These are phyloP conservation scores for Elsinoe ampelina DNA, from an alignment of 2,329 filamentous ascomycete genomes.

Conservation along the genomic window DNA sequence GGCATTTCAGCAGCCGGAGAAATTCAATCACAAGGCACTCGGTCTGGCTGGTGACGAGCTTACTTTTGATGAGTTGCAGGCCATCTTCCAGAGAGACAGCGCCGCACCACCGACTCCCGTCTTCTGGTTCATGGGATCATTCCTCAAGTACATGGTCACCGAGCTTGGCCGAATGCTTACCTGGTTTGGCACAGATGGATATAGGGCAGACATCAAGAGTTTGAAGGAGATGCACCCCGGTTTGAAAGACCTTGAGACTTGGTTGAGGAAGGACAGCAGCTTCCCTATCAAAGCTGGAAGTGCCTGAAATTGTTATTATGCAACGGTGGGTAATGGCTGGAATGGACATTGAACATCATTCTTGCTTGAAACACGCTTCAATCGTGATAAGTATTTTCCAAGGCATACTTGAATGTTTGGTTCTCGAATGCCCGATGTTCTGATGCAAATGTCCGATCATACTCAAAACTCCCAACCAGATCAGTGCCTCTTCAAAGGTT, in stretches of 20 bases:
- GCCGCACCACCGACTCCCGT: conserved; percentile 36
- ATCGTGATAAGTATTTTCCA: no score
- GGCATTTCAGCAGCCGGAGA: conserved; percentile 38
- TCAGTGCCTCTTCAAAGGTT: no score
- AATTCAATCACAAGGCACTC: conserved; percentile 39
- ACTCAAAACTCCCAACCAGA: no score
- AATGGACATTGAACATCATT: no score
- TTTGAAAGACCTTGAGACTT: conserved; percentile 30
- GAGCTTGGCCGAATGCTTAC: conserved; percentile 26
- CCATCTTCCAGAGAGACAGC: conserved; percentile 39
- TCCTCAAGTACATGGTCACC: conserved; percentile 36
- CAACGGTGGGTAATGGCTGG: no score
- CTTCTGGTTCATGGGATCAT: conserved; percentile 35
- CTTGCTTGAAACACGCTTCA: no score
- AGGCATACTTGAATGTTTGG: no score
- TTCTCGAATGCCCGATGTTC: no score
- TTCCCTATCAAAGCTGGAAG: conserved; percentile 18
- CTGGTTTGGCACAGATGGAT: conserved; percentile 45
- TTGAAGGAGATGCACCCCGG: conserved; percentile 37
- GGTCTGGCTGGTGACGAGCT: conserved; percentile 47
- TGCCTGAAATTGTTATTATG: no score
- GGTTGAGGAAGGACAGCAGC: conserved; percentile 25
- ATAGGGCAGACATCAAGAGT: conserved; percentile 38
- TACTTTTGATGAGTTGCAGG: conserved; percentile 38
- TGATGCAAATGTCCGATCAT: no score